phyloP scores from a whole-genome alignment of 208 protist species.

The Trypanosoma vivax region DNA sequence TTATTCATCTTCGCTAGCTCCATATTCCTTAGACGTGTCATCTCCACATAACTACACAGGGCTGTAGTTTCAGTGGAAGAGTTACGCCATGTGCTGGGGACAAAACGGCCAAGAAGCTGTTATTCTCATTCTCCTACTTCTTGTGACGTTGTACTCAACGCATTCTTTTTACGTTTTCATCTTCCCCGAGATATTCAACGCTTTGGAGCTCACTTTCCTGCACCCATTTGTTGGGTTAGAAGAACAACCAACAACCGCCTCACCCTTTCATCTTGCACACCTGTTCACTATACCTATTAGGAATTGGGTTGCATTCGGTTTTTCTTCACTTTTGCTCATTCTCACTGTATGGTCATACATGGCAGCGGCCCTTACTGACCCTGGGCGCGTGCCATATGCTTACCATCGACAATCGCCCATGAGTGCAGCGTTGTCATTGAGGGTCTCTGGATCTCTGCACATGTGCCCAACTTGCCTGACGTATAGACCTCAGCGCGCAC shows the following conservation, averaged over 20 bases:
- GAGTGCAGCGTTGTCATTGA: slow-evolving; percentile 63
- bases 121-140: slow-evolving; percentile 45
- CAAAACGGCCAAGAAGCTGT: slow-evolving; percentile 42
- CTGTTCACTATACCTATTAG: slow-evolving; percentile 14
- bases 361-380: slow-evolving; percentile 51
- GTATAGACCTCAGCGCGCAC: slow-evolving; percentile 84
- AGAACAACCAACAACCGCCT: slow-evolving; percentile 18
- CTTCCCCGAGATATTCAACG: slow-evolving; percentile 55
- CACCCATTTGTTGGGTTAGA: slow-evolving; percentile 9
- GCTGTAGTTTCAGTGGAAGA: neutral
- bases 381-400: slow-evolving; percentile 62
- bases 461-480: slow-evolving; percentile 73
- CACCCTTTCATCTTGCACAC: slow-evolving; percentile 10
- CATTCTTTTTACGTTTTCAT: slow-evolving; percentile 74
- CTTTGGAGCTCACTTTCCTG: slow-evolving; percentile 16
- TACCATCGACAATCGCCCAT: slow-evolving; percentile 56
- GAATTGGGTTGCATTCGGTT: slow-evolving; percentile 52
- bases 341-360: slow-evolving; percentile 73
- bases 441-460: slow-evolving; percentile 31
- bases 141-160: slow-evolving; percentile 58
- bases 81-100: slow-evolving; percentile 13
- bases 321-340: slow-evolving; percentile 46
- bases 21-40: no score
- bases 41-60: neutral
- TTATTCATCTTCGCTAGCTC: no score